Evolutionary conservation across 2,329 filamentous ascomycete genomes (phyloP), one percentile per base, ranked within the genome.

Genomic region (Monosporascus sp.): DNA sequence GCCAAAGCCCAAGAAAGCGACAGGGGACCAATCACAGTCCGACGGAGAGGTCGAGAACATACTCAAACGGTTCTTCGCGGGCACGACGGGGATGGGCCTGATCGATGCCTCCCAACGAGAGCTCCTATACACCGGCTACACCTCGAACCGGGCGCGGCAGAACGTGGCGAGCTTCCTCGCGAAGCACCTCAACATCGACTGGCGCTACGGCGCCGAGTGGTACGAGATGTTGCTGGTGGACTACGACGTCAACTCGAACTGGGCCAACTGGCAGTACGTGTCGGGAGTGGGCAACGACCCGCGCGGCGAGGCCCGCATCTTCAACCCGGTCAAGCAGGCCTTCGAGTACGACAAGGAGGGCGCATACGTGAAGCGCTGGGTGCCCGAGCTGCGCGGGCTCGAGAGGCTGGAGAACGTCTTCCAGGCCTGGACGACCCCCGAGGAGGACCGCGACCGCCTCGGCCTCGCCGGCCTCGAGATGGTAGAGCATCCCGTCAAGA

Each of bases 211-310:
- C 0, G 90, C 88, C 0, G 89, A 92, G 66, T 93, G 87, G 87
- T 93, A 92, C 64, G 89, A 93, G 66, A 82, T 80, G 65, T 73
- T 88, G 64, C 76, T 92, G 3, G 76, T 86, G 31, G 90, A 94
- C 66, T 91, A 92, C 65, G 89, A 93, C 60, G 79, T 88, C 0
- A 83, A 81, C 16, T 87, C 80, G 55, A 92, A 92, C 60, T 93
- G 88, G 88, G 84, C 84, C 9, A 91, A 91, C 62, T 92, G 88
- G 89, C 88, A 91, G 67, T 93, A 93, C 56, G 82, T 90, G 0
- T 80, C 88, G 0, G 89, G 89, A 0, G 87, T 93, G 0, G 89
- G 90, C 7, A 92, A 91, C 59, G 88, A 93, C 60, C 89, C 88
- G 0, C 75, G 88, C 22, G 84, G 85, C 7, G 82, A 87, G 6